Evolutionary conservation across 768 basidiomycete genomes (phyloP).

Genomic region (Sarcomyxa edulis): DNA sequence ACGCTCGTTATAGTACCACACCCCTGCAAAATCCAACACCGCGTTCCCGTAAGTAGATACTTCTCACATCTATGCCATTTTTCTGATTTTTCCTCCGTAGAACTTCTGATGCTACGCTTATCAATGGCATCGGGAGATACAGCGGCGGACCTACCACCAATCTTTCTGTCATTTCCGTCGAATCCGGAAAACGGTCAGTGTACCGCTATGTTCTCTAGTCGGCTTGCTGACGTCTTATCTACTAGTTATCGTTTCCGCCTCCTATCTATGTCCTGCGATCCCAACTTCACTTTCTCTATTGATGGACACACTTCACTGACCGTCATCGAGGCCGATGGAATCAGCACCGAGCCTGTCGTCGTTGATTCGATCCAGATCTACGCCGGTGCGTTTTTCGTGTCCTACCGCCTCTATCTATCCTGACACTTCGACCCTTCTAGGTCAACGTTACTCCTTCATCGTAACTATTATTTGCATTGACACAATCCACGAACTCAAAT

Average conservation of each 20-base stretch:
- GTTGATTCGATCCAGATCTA: conserved; percentile 42
- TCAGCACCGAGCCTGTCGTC: conserved; percentile 32
- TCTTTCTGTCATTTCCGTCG: conserved; percentile 29
- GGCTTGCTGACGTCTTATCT: too few relatives aligned
- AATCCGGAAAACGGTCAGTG: conserved; percentile 20
- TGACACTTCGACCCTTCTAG: conserved; percentile 12
- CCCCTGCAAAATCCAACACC: conserved; percentile 1
- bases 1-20: not conserved
- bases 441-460: conserved; percentile 37
- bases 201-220: too few relatives aligned
- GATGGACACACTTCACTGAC: conserved; percentile 42
- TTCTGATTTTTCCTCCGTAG: not conserved
- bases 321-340: conserved; percentile 49
- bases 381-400: conserved; percentile 24
- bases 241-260: conserved; percentile 36
- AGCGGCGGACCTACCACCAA: conserved; percentile 14
- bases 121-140: conserved; percentile 36
- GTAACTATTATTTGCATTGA: too few relatives aligned
- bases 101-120: conserved; percentile 13
- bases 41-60: too few relatives aligned
- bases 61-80: conserved; percentile 6
- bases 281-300: conserved; percentile 36
- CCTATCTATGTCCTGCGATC: conserved; percentile 27
- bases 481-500: too few relatives aligned
- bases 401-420: too few relatives aligned